Base-by-base conservation (phyloP, 1,284 basidiomycete genomes). In the Trichosporon sp. region DNA sequence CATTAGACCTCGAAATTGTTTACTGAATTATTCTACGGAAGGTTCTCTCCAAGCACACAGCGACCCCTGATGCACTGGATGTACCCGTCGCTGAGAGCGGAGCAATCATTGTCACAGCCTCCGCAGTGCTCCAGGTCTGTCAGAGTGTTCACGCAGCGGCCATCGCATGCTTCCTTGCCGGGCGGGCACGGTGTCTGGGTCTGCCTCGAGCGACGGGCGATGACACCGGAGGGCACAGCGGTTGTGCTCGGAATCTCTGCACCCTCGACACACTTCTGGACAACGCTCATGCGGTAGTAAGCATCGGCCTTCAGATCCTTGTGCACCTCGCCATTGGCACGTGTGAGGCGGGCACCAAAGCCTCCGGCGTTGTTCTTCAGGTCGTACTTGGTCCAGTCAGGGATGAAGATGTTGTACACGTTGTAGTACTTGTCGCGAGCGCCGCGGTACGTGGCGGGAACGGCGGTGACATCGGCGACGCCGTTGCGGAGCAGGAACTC, bases 181-280 rank as follows among this genome's bases (percentile, higher is more conserved):
- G 26, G 51, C 51, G 19, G 51, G 26, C 51, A 56, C 14, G 21
- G 7, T 11, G 19, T 21, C 51, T 26, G 19, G 4, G 51, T 56
- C 51, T 56, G 51, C 51, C 51, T 21, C 21, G 51, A 56, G 12
- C 63, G 48, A 10, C 61, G 38, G 3, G 43, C 48, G 6, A 64
- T 37, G 11, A 21, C 65, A 16, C 21, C 64, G 3, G 65, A 38
- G 10, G 68, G 71, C 6, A 43, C 26, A 8, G 67, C 68, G 1
- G 16, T 67, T 12, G 65, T 31, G 10, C 48, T 31, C 32, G 72
- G 72, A n/a, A 68, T 56, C 12, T 67, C 48, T 2, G 72, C 72
- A 11, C 70, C 72, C 16, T 66, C 66, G 16, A 68, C 48, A 65
- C 69, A 70, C 5, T 32, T 40, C 31, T 48, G 19, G 6, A 70